These are phyloP conservation scores for Firmiana major DNA, from an alignment of 345 rosid genomes.

Conservation along the genomic window DNA sequence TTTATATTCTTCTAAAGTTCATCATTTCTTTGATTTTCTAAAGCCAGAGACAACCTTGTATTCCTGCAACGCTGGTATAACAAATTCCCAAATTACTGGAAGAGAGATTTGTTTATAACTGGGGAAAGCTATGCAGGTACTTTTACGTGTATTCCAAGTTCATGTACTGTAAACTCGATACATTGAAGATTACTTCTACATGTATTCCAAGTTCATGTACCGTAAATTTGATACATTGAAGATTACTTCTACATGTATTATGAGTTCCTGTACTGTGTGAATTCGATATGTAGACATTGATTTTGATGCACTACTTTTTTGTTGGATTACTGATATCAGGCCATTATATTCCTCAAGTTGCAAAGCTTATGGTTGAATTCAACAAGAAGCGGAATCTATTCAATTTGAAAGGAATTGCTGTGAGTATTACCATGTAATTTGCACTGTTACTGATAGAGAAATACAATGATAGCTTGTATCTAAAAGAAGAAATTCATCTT, in stretches of 20 bases:
- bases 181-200: not conserved
- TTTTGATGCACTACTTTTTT: not conserved
- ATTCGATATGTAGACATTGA: not conserved
- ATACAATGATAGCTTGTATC: not conserved
- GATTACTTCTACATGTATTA: conserved; percentile 10
- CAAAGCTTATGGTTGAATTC: conserved; percentile 56
- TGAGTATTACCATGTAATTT: conserved; percentile 25
- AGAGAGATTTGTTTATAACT: conserved; percentile 55
- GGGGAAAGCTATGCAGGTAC: conserved; percentile 81
- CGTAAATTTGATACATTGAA: conserved; percentile 15
- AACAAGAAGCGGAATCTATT: conserved; percentile 46
- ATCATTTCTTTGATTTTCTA: conserved; percentile 35
- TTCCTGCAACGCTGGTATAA: conserved; percentile 61
- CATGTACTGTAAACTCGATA: conserved; percentile 25
- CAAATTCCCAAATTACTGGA: conserved; percentile 60
- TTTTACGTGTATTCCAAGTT: conserved; percentile 1
- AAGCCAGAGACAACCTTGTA: conserved; percentile 64
- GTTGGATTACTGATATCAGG: conserved; percentile 27
- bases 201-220: conserved; percentile 14
- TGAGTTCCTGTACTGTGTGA: conserved; percentile 27
- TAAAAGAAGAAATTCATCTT: not conserved
- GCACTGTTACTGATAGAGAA: not conserved
- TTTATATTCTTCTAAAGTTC: conserved; percentile 9
- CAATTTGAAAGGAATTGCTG: conserved; percentile 67
- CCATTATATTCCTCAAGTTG: conserved; percentile 64